A percentile compares a stretch with the other conserved stretches of the same genome.
phyloP scores from a whole-genome alignment of 768 basidiomycete species.

The Dictyophora rubrovolvata region DNA sequence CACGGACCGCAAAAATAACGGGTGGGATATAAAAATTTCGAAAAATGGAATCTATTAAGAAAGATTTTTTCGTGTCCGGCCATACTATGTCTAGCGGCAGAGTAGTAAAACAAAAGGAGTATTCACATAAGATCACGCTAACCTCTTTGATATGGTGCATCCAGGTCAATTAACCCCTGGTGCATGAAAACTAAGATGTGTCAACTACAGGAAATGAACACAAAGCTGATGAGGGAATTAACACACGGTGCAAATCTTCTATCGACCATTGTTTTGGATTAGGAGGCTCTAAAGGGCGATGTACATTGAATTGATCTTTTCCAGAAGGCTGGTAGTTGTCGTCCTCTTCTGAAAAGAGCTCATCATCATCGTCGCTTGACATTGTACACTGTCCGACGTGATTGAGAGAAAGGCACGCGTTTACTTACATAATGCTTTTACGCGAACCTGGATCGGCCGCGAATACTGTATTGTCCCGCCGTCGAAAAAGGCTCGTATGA shows the following conservation, averaged over 20 bases:
- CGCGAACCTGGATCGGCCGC: no score
- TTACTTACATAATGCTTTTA: no score
- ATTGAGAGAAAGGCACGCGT: no score
- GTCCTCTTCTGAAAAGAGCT: not conserved
- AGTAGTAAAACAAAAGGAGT: not conserved
- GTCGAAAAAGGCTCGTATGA: no score
- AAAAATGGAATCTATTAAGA: constrained; percentile 40
- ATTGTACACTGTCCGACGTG: not conserved
- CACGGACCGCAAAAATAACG: constrained; percentile 33
- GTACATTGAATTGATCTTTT: not conserved
- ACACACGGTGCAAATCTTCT: not conserved
- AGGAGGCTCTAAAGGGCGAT: not conserved
- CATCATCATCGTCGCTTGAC: constrained; percentile 1
- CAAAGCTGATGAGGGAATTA: not conserved
- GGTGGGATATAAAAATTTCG: constrained; percentile 46
- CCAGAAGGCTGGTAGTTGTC: not conserved
- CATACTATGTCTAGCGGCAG: constrained; percentile 57
- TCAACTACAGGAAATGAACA: not conserved
- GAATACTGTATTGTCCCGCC: no score
- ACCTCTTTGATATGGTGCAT: constrained; percentile 69
- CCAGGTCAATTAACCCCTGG: constrained; percentile 57
- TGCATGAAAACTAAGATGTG: constrained; percentile 45
- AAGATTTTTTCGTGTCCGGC: constrained; percentile 55
- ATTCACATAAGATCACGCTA: constrained; percentile 10
- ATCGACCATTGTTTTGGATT: not conserved